These are phyloP conservation scores for Penicillium subrubescens DNA, from an alignment of 495 filamentous ascomycete genomes.

Conservation along the genomic window DNA sequence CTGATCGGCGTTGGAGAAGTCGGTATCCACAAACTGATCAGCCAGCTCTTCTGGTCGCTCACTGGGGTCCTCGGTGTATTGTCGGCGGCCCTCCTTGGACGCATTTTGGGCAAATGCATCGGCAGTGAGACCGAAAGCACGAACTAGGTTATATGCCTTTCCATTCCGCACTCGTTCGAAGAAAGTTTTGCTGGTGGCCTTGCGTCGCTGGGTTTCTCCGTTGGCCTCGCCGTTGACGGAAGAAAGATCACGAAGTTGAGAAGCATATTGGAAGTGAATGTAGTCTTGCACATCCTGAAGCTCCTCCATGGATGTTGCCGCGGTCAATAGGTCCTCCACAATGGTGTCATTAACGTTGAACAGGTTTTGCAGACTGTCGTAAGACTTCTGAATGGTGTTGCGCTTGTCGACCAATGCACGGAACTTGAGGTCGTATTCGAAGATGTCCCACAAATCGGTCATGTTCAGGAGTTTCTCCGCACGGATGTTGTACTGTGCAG, in stretches of 20 bases:
- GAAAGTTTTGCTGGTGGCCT: slow-evolving; percentile 69
- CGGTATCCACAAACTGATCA: slow-evolving; percentile 69
- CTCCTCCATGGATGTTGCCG: slow-evolving; percentile 83
- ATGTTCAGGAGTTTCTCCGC: slow-evolving; percentile 90
- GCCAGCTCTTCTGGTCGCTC: slow-evolving; percentile 81
- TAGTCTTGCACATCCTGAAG: slow-evolving; percentile 97
- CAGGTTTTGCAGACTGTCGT: slow-evolving; percentile 65
- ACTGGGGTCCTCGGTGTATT: slow-evolving; percentile 79
- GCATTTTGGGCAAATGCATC: slow-evolving; percentile 85
- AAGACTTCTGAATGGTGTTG: slow-evolving; percentile 74
- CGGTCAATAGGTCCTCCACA: slow-evolving; percentile 76
- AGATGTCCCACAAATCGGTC: slow-evolving; percentile 90
- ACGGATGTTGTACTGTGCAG: slow-evolving; percentile 68
- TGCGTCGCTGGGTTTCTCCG: slow-evolving; percentile 67
- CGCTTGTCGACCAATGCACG: slow-evolving; percentile 88
- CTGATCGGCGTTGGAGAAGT: slow-evolving; percentile 75
- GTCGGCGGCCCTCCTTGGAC: slow-evolving; percentile 71
- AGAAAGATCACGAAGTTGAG: slow-evolving; percentile 75
- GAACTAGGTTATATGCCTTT: slow-evolving; percentile 79
- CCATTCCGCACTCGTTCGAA: slow-evolving; percentile 83
- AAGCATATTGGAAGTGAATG: slow-evolving; percentile 89
- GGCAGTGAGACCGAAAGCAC: slow-evolving; percentile 86
- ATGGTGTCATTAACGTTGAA: slow-evolving; percentile 53
- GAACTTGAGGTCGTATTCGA: slow-evolving; percentile 94
- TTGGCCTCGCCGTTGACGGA: slow-evolving; percentile 54